Base-by-base conservation (phyloP, 148 eudicot species). In the Vaccinium vitisidaea region DNA sequence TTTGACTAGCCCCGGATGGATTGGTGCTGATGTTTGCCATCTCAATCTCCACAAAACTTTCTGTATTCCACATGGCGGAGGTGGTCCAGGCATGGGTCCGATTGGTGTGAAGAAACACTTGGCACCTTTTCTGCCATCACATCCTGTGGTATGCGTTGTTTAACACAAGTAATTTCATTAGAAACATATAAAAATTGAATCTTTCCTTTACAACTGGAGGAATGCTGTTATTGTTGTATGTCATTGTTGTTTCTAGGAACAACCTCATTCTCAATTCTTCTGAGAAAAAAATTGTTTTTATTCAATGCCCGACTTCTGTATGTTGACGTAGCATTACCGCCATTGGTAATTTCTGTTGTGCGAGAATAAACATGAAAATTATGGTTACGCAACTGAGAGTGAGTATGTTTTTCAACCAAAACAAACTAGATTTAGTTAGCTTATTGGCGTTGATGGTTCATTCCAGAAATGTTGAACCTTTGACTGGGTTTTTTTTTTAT, bases 41-140 rank as follows among this genome's bases (percentile, higher is more conserved):
- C 98, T 97, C 77, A 97, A 97, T 91, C 92, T 97, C 85, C 99
- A 97, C 90, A 97, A 97, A 91, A 97, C 99, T 77, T 97, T 97
- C 86, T 97, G 99, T 89, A 97, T 97, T 86, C 99, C 99, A 2
- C 99, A 97, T 71, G 99, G 99, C 61, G 98, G 99, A 85, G 99
- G 99, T 69, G 99, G 99, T 73, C 98, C 99, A 61, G 99, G 99
- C 80, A 97, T 97, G 99, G 99, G 99, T 36, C 98, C 99, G 55
- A 97, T 97, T 89, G 99, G 98, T 76, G 99, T 97, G 86, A 97
- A 97, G 93, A 94, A 94, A 82, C 99, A 97, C 81, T 91, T 97
- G 85, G 99, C 99, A 84, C 99, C 99, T 71, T 97, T 87, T 88
- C 88, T 97, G 81, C 99, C 99, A 58, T 97, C 98, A 13, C 99